Evolutionary conservation across 176 grass and related monocot species (phyloP), one percentile per base, ranked within the genome.

Genomic region (Hordeum vulgare): DNA sequence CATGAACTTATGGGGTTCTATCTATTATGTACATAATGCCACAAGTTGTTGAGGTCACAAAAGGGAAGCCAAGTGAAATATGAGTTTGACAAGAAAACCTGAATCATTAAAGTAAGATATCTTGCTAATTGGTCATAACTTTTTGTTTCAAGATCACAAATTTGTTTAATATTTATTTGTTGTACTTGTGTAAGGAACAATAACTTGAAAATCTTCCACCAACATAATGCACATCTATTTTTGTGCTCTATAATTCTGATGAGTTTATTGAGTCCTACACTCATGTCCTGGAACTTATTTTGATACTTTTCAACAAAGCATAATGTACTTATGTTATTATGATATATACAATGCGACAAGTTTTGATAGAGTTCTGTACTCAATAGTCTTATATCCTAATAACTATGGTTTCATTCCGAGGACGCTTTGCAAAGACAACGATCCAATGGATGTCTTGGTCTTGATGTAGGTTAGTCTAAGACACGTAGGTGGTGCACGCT

Each of bases 11-110:
- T 51, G 31, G 3, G 31, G 3, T 33, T 4, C 44, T 17, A 2
- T 36, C 27, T 65, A 10, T 33, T 49, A 11, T 74, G 26, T 21
- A 39, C 23, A 24, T 90, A 11, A 57, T 10, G 45, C 15, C 54
- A 56, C 59, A 94, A 88, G 91, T 94, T 67, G 88, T 94, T 81
- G 88, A 94, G 91, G 88, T 90, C 83, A 88, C 91, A 7, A 94
- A 33, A 94, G 76, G 91, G 91, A 78, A 94, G 91, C 59, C 88
- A 94, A 94, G 88, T 94, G 37, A 94, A 94, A 73, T 94, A 90
- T 86, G 91, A 93, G 80, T 85, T 90, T 83, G 88, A 90, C 83
- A 94, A 94, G 79, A 94, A 93, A 85, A 90, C 85, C 12, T 88
- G 88, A 35, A 15, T 90, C 70, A 94, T 94, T 75, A 90, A 90